These are phyloP conservation scores for Apiospora malaysiana DNA, from an alignment of 2,329 filamentous ascomycete genomes.

Conservation along the genomic window DNA sequence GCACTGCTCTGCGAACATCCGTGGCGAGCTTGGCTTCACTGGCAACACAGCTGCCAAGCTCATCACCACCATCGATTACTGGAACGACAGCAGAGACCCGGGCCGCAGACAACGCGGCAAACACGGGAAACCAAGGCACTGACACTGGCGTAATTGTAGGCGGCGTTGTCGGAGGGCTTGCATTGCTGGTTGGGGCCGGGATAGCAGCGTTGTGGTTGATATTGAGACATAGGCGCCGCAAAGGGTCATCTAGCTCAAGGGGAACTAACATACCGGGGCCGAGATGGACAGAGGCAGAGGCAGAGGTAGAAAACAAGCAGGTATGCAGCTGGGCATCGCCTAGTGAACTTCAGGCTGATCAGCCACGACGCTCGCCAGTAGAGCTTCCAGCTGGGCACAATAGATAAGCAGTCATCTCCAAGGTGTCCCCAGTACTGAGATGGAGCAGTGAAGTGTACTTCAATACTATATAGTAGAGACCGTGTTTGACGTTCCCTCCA, in stretches of 20 bases:
- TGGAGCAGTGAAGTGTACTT: background rate
- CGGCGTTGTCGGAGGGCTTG: conserved; percentile 12
- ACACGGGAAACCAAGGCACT: background rate
- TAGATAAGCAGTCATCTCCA: background rate
- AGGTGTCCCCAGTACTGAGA: background rate
- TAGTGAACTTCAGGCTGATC: background rate
- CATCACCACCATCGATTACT: background rate
- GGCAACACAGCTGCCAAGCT: background rate
- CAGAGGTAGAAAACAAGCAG: background rate
- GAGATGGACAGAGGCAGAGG: background rate
- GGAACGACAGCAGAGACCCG: background rate
- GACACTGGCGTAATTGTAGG: conserved; percentile 16
- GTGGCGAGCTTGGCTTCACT: background rate
- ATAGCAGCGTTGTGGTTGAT: conserved; percentile 1
- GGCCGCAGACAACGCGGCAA: background rate
- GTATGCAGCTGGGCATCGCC: background rate
- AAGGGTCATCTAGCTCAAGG: background rate
- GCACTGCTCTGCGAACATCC: background rate
- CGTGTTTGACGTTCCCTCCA: too few relatives aligned
- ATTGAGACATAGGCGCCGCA: background rate
- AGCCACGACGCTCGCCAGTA: background rate
- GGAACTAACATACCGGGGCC: background rate
- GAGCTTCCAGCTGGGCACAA: background rate
- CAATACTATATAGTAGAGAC: too few relatives aligned
- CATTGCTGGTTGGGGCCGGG: background rate